A percentile compares a stretch with the other conserved stretches of the same genome.
Conservation (phyloP, 768 basidiomycete species). For the Hemileccinum rubropunctum region DNA sequence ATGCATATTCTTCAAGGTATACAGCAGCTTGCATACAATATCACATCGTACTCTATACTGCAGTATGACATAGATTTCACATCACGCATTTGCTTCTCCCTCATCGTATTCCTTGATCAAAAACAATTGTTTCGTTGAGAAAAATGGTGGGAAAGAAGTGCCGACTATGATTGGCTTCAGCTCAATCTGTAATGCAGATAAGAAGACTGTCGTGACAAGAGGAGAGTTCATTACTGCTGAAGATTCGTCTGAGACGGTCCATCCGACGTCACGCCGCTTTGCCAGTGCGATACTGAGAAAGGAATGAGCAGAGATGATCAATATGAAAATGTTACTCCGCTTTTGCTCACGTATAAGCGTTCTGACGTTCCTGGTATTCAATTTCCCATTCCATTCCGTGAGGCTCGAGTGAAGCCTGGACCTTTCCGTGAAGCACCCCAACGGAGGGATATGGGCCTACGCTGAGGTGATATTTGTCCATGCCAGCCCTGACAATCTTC, state of each 20-base stretch:
- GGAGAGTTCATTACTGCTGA: not conserved
- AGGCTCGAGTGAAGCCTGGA: not conserved
- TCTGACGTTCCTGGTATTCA: rapidly evolving
- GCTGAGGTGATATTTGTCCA: not conserved
- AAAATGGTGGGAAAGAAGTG: too few species aligned
- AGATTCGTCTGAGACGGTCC: not conserved
- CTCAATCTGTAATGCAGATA: not conserved
- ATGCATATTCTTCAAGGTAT: too few species aligned
- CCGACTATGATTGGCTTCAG: not conserved
- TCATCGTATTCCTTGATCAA: too few species aligned
- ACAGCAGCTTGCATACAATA: too few species aligned
- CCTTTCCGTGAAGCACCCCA: not conserved
- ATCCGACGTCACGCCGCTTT: not conserved
- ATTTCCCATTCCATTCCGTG: not conserved
- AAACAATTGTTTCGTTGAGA: too few species aligned
- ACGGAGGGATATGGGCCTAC: not conserved
- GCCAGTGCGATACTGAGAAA: not conserved
- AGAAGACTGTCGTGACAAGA: not conserved
- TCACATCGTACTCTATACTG: too few species aligned
- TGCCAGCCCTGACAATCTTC: not conserved
- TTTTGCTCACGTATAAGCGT: not conserved
- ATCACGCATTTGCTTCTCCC: too few species aligned
- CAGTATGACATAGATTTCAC: too few species aligned
- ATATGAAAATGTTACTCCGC: not conserved
- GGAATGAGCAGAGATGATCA: not conserved